Evolutionary conservation across 2,329 filamentous ascomycete species (phyloP), one percentile per base, ranked within the genome.

Genomic region (Alternaria sp.): DNA sequence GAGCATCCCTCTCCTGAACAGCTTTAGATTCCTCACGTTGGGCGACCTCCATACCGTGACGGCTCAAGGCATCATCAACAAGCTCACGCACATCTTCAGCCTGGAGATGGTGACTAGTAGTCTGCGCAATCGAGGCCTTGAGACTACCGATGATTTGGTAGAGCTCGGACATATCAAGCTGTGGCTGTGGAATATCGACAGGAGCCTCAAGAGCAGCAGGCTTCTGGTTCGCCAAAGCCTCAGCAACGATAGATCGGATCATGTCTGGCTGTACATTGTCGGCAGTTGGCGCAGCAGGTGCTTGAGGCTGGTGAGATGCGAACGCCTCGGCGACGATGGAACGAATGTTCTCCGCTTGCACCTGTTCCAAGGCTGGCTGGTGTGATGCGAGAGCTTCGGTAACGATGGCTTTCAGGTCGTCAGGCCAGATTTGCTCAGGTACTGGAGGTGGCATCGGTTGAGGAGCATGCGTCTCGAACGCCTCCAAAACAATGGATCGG

Each of bases 361-460:
- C 47, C 3, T 65, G 54, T 28, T 73, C 70, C 14, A 54, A 28
- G 32, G 51, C 54, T 41, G 64, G 55, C 12, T 64, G 61, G 22
- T 64, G 61, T 52, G 80, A 74, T 18, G 80, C 75, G 30, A 97
- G 79, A 1, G 89, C 90, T 68, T 91, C 87, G 11, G 92, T 76
- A 12, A 84, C 75, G 41, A 80, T 79, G 20, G 73, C 68, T 62
- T 80, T 82, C 68, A 98, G 91, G 44, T 71, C 70, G 39, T 75
- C 73, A 8, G 71, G 73, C 67, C 68, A 68, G 42, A 76, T 73
- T 32, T 72, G 73, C 59, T 74, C 73, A 8, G 68, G 69, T 5
- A 69, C 68, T 32, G 71, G 67, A 26, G 66, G 47, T n/a, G 69
- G 65, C 43, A 62, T 16, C 30, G 71, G 65, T 39, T 68, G 69